These are phyloP conservation scores for Populus hybrid DNA, from an alignment of 441 rosid species.

Conservation along the genomic window DNA sequence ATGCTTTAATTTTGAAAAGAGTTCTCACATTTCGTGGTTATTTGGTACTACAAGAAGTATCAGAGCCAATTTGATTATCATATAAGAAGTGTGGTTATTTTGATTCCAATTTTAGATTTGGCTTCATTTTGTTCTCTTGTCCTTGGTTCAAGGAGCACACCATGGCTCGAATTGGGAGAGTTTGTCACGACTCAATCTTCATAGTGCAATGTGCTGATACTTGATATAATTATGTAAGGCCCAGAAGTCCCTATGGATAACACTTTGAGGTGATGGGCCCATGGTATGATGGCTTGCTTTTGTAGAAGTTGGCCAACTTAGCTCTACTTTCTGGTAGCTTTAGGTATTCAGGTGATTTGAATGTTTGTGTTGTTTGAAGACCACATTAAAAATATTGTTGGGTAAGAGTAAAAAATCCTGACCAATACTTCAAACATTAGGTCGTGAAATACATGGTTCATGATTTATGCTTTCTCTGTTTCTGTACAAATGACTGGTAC, in stretches of 20 bases:
- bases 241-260: no score
- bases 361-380: slow-evolving; percentile 4
- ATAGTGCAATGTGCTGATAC: not conserved
- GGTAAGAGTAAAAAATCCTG: not conserved
- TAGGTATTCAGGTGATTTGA: not conserved
- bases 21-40: not conserved
- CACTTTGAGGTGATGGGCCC: no score
- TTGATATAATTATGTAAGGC: not conserved
- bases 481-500: not conserved
- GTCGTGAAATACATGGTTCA: not conserved
- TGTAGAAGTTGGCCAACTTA: not conserved
- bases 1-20: not conserved
- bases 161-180: not conserved
- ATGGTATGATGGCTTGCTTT: not conserved
- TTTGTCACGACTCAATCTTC: not conserved
- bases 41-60: not conserved
- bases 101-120: not conserved
- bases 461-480: not conserved
- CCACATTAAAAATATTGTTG: not conserved
- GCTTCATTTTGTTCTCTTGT: not conserved
- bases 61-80: not conserved
- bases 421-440: not conserved
- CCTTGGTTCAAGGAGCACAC: not conserved
- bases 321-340: not conserved
- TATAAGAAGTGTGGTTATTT: not conserved